A percentile compares a stretch with the other conserved stretches of the same genome.
These are phyloP conservation scores for Bolboschoenoplectus hybrid DNA, from an alignment of 202 grass and related monocot genomes.

Conservation along the genomic window DNA sequence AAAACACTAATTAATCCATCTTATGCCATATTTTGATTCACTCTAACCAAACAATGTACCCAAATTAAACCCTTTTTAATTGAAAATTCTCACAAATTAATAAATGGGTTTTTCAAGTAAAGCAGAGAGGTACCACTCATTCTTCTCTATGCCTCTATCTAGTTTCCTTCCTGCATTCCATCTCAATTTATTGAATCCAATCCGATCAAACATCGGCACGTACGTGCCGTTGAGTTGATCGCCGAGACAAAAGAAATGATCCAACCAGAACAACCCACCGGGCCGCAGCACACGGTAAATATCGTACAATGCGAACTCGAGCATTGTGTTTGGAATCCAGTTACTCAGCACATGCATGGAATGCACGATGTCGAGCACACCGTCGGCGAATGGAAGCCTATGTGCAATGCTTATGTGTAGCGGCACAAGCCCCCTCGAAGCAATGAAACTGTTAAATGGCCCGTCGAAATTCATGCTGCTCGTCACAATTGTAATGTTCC, in stretches of 20 bases:
- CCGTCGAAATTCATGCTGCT: conserved; percentile 78
- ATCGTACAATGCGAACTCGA: conserved; percentile 80
- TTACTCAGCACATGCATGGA: conserved; percentile 78
- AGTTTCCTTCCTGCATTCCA: conserved; percentile 71
- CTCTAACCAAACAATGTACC: background rate
- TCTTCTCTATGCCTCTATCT: conserved; percentile 62
- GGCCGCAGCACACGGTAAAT: conserved; percentile 73
- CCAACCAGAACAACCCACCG: conserved; percentile 77
- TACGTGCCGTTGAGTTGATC: conserved; percentile 67
- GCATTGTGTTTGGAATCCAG: conserved; percentile 60
- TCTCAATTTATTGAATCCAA: conserved; percentile 63
- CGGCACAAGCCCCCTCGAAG: conserved; percentile 64
- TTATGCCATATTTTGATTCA: background rate
- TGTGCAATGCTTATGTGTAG: conserved; percentile 70
- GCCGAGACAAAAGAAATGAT: conserved; percentile 80
- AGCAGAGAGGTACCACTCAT: conserved; percentile 91
- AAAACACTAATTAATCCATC: background rate
- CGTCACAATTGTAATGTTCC: conserved; percentile 72
- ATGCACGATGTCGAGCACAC: conserved; percentile 78
- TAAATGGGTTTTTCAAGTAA: conserved; percentile 76
- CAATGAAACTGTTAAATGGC: conserved; percentile 80
- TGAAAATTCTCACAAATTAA: conserved; percentile 40
- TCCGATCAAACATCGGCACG: conserved; percentile 62
- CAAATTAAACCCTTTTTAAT: background rate
- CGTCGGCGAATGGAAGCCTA: conserved; percentile 72